Evolutionary conservation across 495 filamentous ascomycete genomes (phyloP), one percentile per base, ranked within the genome.

Genomic region (Annulohypoxylon stygium): DNA sequence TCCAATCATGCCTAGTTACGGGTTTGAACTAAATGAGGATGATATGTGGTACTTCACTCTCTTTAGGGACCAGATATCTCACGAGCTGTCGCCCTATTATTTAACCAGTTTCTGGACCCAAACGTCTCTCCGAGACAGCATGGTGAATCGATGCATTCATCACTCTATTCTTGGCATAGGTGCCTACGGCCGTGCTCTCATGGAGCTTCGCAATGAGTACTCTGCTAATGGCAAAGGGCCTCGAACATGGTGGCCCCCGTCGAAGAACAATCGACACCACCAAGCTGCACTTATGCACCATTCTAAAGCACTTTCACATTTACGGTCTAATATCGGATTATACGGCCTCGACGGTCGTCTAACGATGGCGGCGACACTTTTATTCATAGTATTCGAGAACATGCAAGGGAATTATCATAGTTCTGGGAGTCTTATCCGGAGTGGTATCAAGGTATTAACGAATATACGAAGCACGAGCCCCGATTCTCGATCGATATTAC

Each of bases 121-220:
- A 9, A 75, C 64, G 1, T 72, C 66, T 33, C 66, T 75, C 12
- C 65, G 69, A 20, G 72, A 78, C 5, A 69, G 73, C 48, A 69
- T 75, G 65, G 53, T 70, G 3, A 75, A 75, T 20, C 43, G 61
- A 72, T 75, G 75, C 30, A 61, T 78, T 20, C 73, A 74, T n/a
- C 75, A 78, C 63, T 75, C 72, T 14, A 73, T 78, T 16, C 75
- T 78, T 16, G 70, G 72, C 36, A 78, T 78, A 74, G 75, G 75
- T 14, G 75, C 75, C 36, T 75, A 73, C 30, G 69, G 59, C 23
- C 75, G 75, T 63, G 75, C 75, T 47, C 61, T 75, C 10, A 71
- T 69, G 65, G 75, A 69, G 23, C 64, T 72, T 45, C 68, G 59
- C 43, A 39, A 67, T 18, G 65, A 69, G 34, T 59, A 48, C 16